Evolutionary conservation across 164 flowering plant genomes (phyloP).

Genomic region (Vitis amurensis): DNA sequence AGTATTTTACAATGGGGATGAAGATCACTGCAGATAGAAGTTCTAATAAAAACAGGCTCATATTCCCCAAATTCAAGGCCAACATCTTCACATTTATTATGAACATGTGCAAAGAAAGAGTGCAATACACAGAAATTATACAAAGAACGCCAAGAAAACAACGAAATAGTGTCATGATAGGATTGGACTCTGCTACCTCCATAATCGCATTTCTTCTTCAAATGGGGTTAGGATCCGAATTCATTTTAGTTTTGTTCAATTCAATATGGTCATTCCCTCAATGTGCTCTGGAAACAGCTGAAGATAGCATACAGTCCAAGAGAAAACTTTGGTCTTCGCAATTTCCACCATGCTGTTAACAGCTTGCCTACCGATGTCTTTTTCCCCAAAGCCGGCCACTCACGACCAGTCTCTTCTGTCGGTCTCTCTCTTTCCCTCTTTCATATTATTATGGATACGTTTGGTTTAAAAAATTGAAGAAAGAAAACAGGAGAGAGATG

Average conservation of each 20-base stretch:
- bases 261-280: not conserved
- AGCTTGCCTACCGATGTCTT: slow-evolving; percentile 64
- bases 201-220: slow-evolving; percentile 40
- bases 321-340: slow-evolving; percentile 66
- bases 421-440: slow-evolving; percentile 3
- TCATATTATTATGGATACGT: not conserved
- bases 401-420: slow-evolving; percentile 20
- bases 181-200: slow-evolving; percentile 62
- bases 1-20: too few species aligned
- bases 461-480: too few species aligned
- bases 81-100: too few species aligned
- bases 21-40: too few species aligned
- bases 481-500: too few species aligned
- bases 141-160: too few species aligned
- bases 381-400: slow-evolving; percentile 32
- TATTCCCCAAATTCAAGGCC: too few species aligned
- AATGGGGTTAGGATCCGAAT: slow-evolving; percentile 40
- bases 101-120: not conserved
- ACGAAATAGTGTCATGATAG: slow-evolving; percentile 29
- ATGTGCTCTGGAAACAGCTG: slow-evolving; percentile 35
- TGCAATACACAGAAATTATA: too few species aligned
- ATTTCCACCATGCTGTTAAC: slow-evolving; percentile 80
- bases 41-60: too few species aligned
- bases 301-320: slow-evolving; percentile 66
- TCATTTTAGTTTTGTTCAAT: not conserved